Base-by-base conservation (phyloP, 208 protist genomes). In the Tritrichomonas musculus region DNA sequence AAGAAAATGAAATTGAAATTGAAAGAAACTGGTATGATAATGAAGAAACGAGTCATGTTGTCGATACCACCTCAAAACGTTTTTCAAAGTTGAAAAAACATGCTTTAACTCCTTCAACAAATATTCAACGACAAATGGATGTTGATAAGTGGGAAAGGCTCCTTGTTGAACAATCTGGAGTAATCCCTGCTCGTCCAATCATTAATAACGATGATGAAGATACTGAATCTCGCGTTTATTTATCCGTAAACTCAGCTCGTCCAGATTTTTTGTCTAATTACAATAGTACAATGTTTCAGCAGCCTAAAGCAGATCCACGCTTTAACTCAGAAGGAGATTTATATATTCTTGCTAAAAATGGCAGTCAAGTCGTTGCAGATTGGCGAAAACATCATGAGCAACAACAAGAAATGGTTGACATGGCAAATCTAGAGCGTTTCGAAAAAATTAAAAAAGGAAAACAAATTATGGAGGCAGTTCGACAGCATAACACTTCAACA, bases 141-240 rank as follows among this genome's bases (percentile, higher is more conserved):
- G 5, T 33, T 39, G 22, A 88, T 39, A 47, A 50, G 33, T 88
- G 77, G 77, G 77, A 88, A 57, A 27, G 57, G 17, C 11, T 39
- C 11, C 25, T 88, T n/a, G 57, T 88, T 55, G 13, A 13, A 22
- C 77, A 88, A 47, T 53, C 77, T 39, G 77, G 77, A n/a, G 47
- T 88, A 17, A 41, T 11, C 27, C 33, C 11, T 57, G 20, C 41
- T 27, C 41, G 20, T 25, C 25, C 27, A 47, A 47, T 57, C 44
- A 20, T 8, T 39, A 88, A 88, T 57, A 41, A 47, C 47, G 77
- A 88, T 88, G 77, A 88, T 88, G 77, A 88, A 53, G 77, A 88
- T 57, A 57, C 47, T 53, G 77, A 88, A 88, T 17, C 14, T 39
- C 33, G 41, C 33, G 47, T 88, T 88, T 88, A 47, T 36, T 33